Evolutionary conservation across 257 asterid genomes (phyloP).

Genomic region (Solanum paucissectum): DNA sequence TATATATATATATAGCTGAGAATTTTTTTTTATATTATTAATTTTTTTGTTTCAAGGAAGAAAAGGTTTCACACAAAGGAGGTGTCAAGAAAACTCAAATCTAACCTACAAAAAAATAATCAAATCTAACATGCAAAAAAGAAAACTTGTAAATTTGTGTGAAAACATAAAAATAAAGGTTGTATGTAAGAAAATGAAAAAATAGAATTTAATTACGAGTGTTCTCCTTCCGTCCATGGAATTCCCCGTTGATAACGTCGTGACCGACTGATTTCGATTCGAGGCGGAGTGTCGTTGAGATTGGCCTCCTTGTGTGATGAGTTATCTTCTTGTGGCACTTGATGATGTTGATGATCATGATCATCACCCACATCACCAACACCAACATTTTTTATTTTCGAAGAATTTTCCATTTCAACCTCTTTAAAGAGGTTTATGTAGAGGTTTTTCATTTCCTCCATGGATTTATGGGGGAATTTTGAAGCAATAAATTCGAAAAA

Average conservation of each 20-base stretch:
- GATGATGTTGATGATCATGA: background rate
- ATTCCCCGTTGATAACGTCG: constrained; percentile 3
- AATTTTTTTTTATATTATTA: background rate
- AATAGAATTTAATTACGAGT: constrained; percentile 12
- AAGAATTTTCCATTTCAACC: background rate
- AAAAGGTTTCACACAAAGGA: background rate
- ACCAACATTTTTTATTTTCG: background rate
- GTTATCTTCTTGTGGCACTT: background rate
- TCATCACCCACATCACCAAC: background rate
- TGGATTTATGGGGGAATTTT: background rate
- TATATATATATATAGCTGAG: too few species aligned
- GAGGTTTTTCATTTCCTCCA: background rate
- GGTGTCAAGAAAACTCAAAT: background rate
- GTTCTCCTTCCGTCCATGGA: constrained; percentile 42
- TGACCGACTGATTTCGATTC: background rate
- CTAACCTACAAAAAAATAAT: too few species aligned
- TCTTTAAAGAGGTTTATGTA: background rate
- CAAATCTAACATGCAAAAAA: background rate
- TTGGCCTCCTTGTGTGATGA: background rate
- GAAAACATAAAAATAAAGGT: background rate
- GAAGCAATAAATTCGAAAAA: background rate
- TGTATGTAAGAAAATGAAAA: background rate
- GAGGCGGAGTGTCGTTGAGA: background rate
- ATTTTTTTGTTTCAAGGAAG: too few species aligned
- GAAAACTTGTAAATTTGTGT: background rate